Conservation (phyloP, 108 stramenopile species). For the Cyclotella atomus region DNA sequence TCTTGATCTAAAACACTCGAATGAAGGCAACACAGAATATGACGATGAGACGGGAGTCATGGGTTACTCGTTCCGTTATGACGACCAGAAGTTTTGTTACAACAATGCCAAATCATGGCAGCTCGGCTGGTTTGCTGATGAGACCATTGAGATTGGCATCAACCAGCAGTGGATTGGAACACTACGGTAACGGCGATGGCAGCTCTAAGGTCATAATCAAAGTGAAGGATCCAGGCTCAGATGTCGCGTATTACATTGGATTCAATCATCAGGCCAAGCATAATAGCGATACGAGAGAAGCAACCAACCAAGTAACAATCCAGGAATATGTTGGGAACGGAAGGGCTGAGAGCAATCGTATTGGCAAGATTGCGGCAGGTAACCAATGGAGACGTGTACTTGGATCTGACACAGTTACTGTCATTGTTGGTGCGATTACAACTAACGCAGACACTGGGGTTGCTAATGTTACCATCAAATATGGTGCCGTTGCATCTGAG, state of each 20-base stretch:
- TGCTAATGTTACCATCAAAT: neutral
- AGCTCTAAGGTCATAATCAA: neutral
- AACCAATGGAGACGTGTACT: neutral
- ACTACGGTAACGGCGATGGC: slow-evolving; percentile 1
- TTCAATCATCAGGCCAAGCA: slow-evolving; percentile 12
- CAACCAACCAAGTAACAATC: slow-evolving; percentile 30
- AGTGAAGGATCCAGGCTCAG: neutral
- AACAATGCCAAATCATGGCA: slow-evolving; percentile 13
- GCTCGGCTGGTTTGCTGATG: slow-evolving; percentile 14
- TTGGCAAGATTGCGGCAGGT: neutral
- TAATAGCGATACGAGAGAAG: slow-evolving; percentile 30
- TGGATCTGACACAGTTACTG: neutral
- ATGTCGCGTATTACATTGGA: slow-evolving; percentile 8
- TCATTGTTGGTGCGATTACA: neutral
- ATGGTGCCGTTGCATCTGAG: neutral
- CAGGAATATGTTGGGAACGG: neutral
- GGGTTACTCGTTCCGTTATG: slow-evolving; percentile 17
- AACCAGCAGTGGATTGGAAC: neutral
- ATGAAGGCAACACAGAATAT: slow-evolving; percentile 14
- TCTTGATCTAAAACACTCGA: slow-evolving; percentile 21
- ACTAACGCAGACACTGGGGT: neutral
- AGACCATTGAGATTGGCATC: neutral
- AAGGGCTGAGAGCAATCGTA: neutral
- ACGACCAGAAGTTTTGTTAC: slow-evolving; percentile 27
- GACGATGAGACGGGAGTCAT: slow-evolving; percentile 33